A percentile compares a stretch with the other conserved stretches of the same genome.
Conservation (phyloP, 2,329 filamentous ascomycete genomes). For the Exophiala viscosa region DNA sequence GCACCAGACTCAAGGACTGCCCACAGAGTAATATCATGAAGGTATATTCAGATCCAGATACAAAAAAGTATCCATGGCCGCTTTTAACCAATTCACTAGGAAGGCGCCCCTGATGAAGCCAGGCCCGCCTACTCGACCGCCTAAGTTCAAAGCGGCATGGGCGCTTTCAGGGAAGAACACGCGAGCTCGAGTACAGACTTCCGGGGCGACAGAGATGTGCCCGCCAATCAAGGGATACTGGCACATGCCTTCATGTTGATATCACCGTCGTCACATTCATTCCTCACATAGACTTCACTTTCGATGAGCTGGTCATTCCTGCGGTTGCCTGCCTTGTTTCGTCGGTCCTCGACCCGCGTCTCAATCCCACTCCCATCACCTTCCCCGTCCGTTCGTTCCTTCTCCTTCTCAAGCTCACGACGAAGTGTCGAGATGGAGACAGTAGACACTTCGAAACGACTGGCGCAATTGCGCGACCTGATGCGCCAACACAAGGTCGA, state of each 20-base stretch:
- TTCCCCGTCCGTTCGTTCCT: slow-evolving; percentile 34
- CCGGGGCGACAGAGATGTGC: too few species aligned
- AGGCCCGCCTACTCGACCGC: too few species aligned
- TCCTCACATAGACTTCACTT: slow-evolving; percentile 4
- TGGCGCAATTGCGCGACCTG: slow-evolving; percentile 71
- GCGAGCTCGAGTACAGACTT: too few species aligned
- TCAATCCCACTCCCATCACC: slow-evolving; percentile 5
- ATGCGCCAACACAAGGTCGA: slow-evolving; percentile 87
- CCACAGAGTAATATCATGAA: too few species aligned
- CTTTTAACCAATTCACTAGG: too few species aligned
- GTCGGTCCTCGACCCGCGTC: slow-evolving; percentile 12
- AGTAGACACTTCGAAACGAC: slow-evolving; percentile 72
- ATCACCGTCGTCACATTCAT: neutral
- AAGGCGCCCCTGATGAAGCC: too few species aligned
- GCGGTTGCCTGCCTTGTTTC: slow-evolving; percentile 20
- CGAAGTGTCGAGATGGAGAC: slow-evolving; percentile 63
- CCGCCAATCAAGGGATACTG: neutral
- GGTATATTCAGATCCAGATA: too few species aligned
- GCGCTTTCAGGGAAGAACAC: too few species aligned
- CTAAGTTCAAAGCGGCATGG: too few species aligned
- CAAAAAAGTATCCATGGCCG: too few species aligned
- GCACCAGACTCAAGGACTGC: too few species aligned
- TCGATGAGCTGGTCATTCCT: slow-evolving; percentile 25
- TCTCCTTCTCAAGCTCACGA: slow-evolving; percentile 37
- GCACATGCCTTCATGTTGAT: neutral